These are phyloP conservation scores for Allium sativum DNA, from an alignment of 106 monocot species.

Conservation along the genomic window DNA sequence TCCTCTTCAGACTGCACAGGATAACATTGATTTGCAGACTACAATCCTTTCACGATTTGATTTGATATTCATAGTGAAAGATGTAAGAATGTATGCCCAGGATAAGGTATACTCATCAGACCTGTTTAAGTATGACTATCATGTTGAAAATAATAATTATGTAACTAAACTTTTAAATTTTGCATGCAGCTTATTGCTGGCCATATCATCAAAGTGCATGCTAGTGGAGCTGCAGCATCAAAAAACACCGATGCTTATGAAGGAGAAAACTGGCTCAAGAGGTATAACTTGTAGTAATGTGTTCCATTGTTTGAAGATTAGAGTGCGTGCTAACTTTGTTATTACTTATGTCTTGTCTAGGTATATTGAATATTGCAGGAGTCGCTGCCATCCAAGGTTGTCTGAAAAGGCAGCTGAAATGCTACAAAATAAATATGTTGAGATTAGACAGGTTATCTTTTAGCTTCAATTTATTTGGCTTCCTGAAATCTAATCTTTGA, in stretches of 20 bases:
- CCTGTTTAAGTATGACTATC: slow-evolving; percentile 6
- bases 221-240: slow-evolving; percentile 67
- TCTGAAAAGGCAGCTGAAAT: slow-evolving; percentile 94
- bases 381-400: slow-evolving; percentile 58
- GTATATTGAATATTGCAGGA: slow-evolving; percentile 85
- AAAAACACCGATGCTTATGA: slow-evolving; percentile 48
- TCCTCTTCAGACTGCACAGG: slow-evolving; percentile 77
- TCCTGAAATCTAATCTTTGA: too few species aligned
- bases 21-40: slow-evolving; percentile 99
- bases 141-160: background rate
- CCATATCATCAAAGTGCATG: slow-evolving; percentile 97
- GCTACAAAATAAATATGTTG: slow-evolving; percentile 84
- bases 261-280: slow-evolving; percentile 93
- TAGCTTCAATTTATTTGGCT: background rate
- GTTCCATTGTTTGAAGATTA: background rate
- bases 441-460: slow-evolving; percentile 81
- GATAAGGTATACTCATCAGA: slow-evolving; percentile 53
- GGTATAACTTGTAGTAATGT: slow-evolving; percentile 18
- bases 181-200: slow-evolving; percentile 66
- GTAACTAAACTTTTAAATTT: slow-evolving; percentile 1
- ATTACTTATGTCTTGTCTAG: slow-evolving; percentile 14
- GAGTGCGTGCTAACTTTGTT: background rate
- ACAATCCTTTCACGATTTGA: slow-evolving; percentile 99
- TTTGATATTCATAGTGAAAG: slow-evolving; percentile 97
- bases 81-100: slow-evolving; percentile 71